These are phyloP conservation scores for Myrica gale DNA, from an alignment of 306 rosid genomes.

Conservation along the genomic window DNA sequence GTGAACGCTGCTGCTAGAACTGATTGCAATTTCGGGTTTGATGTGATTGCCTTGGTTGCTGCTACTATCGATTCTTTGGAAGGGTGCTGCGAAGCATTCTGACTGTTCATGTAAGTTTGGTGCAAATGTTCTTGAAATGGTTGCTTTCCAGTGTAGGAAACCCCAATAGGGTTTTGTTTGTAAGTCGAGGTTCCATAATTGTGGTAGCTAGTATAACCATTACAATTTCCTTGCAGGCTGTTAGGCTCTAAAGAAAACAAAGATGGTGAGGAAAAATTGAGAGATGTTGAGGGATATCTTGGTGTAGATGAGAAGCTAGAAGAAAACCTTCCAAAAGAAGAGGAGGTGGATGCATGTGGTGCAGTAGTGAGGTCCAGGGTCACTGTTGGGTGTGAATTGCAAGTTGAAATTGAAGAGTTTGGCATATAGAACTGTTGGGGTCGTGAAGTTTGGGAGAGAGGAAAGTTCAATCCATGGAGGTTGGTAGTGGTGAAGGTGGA, in stretches of 20 bases:
- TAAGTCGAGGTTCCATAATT: slow-evolving; percentile 25
- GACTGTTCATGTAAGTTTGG: slow-evolving; percentile 30
- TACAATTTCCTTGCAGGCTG: slow-evolving; percentile 25
- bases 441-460: slow-evolving; percentile 24
- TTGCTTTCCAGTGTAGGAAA: slow-evolving; percentile 27
- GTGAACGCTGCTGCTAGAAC: slow-evolving; percentile 34
- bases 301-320: slow-evolving; percentile 20
- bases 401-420: slow-evolving; percentile 44
- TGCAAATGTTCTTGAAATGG: slow-evolving; percentile 35
- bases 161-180: slow-evolving; percentile 26
- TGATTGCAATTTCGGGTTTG: slow-evolving; percentile 34
- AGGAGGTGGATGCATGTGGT: slow-evolving; percentile 22
- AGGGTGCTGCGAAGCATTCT: slow-evolving; percentile 15
- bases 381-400: slow-evolving; percentile 57
- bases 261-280: slow-evolving; percentile 35
- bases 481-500: slow-evolving; percentile 21
- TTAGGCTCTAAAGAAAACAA: slow-evolving; percentile 34
- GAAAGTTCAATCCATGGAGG: slow-evolving; percentile 30
- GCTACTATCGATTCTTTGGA: slow-evolving; percentile 24
- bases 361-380: slow-evolving; percentile 52
- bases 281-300: slow-evolving; percentile 29
- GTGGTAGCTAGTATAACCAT: slow-evolving; percentile 14
- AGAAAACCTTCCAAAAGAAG: slow-evolving; percentile 30
- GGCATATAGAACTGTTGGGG: slow-evolving; percentile 37
- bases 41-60: slow-evolving; percentile 35